These are phyloP conservation scores for Verbascum thapsus DNA, from an alignment of 257 asterid genomes.

Conservation along the genomic window DNA sequence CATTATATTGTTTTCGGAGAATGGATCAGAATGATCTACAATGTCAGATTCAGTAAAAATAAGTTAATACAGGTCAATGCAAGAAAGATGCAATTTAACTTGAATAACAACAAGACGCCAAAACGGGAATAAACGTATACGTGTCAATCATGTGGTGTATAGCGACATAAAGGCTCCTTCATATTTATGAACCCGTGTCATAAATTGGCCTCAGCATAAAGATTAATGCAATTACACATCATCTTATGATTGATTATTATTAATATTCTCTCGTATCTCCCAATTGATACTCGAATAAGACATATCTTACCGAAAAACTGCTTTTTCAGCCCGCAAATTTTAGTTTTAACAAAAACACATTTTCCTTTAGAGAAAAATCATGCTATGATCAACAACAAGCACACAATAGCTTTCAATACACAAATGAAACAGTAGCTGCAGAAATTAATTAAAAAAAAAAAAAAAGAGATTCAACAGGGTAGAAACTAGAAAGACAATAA, in stretches of 20 bases:
- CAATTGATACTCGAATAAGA: neutral
- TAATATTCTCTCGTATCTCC: neutral
- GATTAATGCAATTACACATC: constrained; percentile 13
- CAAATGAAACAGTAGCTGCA: neutral
- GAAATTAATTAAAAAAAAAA: no score
- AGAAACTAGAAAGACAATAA: neutral
- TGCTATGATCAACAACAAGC: neutral
- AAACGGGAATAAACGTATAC: neutral
- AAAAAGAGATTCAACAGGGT: neutral
- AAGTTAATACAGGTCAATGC: neutral
- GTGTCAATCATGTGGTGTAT: neutral
- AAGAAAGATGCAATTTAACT: neutral
- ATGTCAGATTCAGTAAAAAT: constrained; percentile 32
- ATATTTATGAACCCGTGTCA: neutral
- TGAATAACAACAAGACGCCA: neutral
- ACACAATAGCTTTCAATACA: neutral
- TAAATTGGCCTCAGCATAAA: neutral
- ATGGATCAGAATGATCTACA: constrained; percentile 55
- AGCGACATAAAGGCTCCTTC: neutral
- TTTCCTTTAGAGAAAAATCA: neutral
- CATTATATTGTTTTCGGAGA: constrained; percentile 37
- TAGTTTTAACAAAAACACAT: neutral
- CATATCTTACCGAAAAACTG: constrained; percentile 2
- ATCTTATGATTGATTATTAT: neutral
- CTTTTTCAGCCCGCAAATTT: neutral